phyloP scores from a whole-genome alignment of 768 basidiomycete genomes.

The Mycena haematopus region DNA sequence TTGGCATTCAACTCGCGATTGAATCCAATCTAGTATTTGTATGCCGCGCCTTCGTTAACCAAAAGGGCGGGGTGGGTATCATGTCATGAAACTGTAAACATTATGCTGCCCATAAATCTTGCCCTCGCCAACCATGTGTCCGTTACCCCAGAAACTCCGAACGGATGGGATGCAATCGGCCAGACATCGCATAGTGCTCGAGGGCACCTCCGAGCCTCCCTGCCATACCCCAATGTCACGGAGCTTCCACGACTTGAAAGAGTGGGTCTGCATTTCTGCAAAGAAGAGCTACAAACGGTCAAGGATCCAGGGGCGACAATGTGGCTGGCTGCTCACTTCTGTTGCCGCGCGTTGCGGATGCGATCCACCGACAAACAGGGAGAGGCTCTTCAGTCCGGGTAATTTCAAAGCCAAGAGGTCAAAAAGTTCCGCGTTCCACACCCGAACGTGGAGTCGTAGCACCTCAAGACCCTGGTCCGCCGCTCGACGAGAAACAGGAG shows the following conservation, averaged over 20 bases:
- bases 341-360: slow-evolving; percentile 22
- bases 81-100: neutral
- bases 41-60: too few species aligned
- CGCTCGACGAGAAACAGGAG: slow-evolving; percentile 27
- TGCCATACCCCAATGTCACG: slow-evolving; percentile 30
- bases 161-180: slow-evolving; percentile 23
- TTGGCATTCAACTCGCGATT: too few species aligned
- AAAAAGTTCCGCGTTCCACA: slow-evolving; percentile 34
- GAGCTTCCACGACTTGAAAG: slow-evolving; percentile 20
- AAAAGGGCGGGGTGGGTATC: neutral
- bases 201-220: slow-evolving; percentile 22
- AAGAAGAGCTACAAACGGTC: slow-evolving; percentile 20
- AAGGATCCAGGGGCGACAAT: neutral
- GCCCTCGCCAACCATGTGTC: slow-evolving; percentile 23
- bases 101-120: slow-evolving; percentile 11
- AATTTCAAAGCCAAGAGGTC: slow-evolving; percentile 34
- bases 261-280: slow-evolving; percentile 5
- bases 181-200: slow-evolving; percentile 19
- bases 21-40: too few species aligned
- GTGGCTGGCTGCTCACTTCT: slow-evolving; percentile 1
- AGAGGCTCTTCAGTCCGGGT: slow-evolving; percentile 31
- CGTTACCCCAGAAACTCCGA: slow-evolving; percentile 29
- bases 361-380: slow-evolving; percentile 26
- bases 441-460: slow-evolving; percentile 32
- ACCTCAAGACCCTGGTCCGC: slow-evolving; percentile 28